Conservation (phyloP, 495 filamentous ascomycete species). For the Neurospora terricola region DNA sequence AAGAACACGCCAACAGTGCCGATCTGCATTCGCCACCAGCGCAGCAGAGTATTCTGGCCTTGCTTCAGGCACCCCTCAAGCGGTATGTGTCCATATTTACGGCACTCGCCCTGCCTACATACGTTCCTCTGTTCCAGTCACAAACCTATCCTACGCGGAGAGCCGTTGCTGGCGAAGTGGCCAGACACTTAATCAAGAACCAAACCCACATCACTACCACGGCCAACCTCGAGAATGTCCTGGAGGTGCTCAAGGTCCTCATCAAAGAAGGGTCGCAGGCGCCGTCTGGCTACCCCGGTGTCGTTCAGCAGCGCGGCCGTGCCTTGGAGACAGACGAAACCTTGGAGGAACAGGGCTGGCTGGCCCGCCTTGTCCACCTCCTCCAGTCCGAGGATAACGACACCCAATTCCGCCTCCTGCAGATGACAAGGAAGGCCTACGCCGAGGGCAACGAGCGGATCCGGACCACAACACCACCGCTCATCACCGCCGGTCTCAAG, state of each 20-base stretch:
- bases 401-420: constrained; percentile 88
- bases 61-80: constrained; percentile 81
- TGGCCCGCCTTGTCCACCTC: constrained; percentile 84
- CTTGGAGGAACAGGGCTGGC: constrained; percentile 92
- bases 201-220: constrained; percentile 65
- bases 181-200: constrained; percentile 66
- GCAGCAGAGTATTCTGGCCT: constrained; percentile 78
- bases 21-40: constrained; percentile 82
- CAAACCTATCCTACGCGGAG: constrained; percentile 91
- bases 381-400: constrained; percentile 77
- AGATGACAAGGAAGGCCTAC: constrained; percentile 80
- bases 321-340: constrained; percentile 80
- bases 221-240: constrained; percentile 75
- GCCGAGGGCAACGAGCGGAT: constrained; percentile 89
- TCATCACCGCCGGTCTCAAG: constrained; percentile 83
- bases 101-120: constrained; percentile 79
- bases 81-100: constrained; percentile 90
- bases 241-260: constrained; percentile 77
- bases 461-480: constrained; percentile 85
- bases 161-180: constrained; percentile 81
- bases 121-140: constrained; percentile 77
- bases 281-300: constrained; percentile 71
- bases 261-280: constrained; percentile 89
- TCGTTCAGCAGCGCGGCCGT: constrained; percentile 55
- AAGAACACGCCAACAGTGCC: constrained; percentile 83